phyloP scores from a whole-genome alignment of 257 asterid genomes.

The Solanum ahanhuiri region DNA sequence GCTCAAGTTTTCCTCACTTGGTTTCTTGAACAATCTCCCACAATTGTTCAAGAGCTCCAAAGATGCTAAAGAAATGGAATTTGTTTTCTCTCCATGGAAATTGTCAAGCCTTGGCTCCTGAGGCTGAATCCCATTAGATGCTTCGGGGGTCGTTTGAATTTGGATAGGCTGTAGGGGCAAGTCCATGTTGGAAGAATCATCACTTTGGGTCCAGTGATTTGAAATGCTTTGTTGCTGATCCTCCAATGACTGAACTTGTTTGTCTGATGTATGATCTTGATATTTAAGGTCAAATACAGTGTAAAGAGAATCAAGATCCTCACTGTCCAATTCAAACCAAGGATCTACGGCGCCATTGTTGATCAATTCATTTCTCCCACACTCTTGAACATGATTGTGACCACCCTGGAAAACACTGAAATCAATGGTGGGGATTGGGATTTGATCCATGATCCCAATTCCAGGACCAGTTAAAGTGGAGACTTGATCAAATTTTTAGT shows the following conservation, averaged over 20 bases:
- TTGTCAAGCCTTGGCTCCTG: background rate
- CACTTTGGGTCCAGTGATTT: background rate
- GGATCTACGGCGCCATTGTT: background rate
- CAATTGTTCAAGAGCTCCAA: slow-evolving; percentile 21
- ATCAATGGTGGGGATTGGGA: background rate
- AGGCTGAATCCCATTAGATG: background rate
- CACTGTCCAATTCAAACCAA: background rate
- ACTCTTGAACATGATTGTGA: background rate
- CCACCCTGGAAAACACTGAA: background rate
- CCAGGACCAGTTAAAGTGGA: background rate
- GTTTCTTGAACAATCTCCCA: slow-evolving; percentile 17
- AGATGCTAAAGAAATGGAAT: slow-evolving; percentile 20
- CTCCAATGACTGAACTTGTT: background rate
- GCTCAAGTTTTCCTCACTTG: background rate
- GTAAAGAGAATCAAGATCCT: background rate
- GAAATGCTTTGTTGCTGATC: background rate
- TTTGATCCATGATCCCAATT: background rate
- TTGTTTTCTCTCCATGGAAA: slow-evolving; percentile 1
- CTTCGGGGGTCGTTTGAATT: background rate
- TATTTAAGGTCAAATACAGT: background rate
- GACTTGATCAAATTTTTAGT: background rate
- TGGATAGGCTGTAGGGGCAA: background rate
- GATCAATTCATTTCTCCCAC: background rate
- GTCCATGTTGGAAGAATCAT: background rate
- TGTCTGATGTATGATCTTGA: background rate